Conservation (phyloP, 225 moss, liverwort and hornwort species). For the Sphagnum tenellum region DNA sequence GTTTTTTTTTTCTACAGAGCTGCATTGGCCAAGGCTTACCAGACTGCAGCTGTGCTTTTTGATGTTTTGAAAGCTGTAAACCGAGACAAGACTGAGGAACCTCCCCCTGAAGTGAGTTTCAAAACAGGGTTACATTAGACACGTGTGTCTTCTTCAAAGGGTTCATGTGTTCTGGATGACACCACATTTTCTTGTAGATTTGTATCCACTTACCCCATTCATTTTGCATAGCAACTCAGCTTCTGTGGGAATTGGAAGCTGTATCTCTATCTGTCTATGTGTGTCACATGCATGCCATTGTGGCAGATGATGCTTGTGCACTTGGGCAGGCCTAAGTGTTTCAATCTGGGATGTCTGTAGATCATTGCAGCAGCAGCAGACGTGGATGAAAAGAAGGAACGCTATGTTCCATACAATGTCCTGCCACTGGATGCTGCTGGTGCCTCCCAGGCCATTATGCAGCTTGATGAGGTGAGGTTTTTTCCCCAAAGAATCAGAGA, state of each 20-base stretch:
- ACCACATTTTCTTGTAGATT: no score
- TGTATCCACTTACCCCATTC: no score
- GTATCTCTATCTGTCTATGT: no score
- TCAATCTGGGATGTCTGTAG: constrained; percentile 15
- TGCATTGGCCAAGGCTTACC: constrained; percentile 76
- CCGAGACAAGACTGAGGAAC: constrained; percentile 84
- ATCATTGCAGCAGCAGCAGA: constrained; percentile 93
- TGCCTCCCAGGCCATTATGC: constrained; percentile 94
- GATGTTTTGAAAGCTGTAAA: constrained; percentile 90
- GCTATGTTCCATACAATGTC: constrained; percentile 70
- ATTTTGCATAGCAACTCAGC: no score
- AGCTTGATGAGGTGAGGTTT: constrained; percentile 69
- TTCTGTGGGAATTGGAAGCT: no score
- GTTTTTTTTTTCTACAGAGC: constrained; percentile 35
- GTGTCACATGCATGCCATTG: no score
- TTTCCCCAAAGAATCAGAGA: no score
- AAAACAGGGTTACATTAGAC: no score
- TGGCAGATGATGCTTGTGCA: no score
- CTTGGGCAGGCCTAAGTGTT: no score
- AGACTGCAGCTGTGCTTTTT: constrained; percentile 86
- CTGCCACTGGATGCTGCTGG: constrained; percentile 92
- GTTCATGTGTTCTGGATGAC: no score
- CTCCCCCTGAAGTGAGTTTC: constrained; percentile 68
- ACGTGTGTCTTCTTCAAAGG: no score
- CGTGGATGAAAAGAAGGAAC: constrained; percentile 91